phyloP scores from a whole-genome alignment of 768 basidiomycete genomes.

The Auricularia auricula-judae region DNA sequence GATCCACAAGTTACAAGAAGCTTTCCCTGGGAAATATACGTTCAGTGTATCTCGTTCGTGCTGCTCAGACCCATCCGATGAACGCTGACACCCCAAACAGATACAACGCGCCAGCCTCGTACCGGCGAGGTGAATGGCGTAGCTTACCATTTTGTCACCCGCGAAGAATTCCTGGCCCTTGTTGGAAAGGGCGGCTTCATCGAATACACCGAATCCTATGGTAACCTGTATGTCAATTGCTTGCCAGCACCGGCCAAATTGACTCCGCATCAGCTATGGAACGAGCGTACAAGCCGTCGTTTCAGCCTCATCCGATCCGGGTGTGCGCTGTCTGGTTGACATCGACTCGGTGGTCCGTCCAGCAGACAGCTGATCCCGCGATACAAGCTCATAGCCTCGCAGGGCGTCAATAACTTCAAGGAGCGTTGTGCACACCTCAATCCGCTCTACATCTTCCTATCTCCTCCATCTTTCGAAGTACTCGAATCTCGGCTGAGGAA shows the following conservation, averaged over 20 bases:
- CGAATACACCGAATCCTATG: conserved; percentile 35
- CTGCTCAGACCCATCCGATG: too few species aligned
- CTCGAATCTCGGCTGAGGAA: conserved; percentile 26
- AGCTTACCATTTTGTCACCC: conserved; percentile 33
- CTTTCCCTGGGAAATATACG: conserved; percentile 29
- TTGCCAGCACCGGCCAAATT: neutral
- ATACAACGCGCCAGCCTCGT: conserved; percentile 34
- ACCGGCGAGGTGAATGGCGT: conserved; percentile 29
- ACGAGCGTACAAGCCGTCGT: neutral
- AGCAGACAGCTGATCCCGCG: neutral
- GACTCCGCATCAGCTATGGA: neutral
- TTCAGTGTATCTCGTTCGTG: conserved; percentile 32
- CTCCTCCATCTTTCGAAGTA: conserved; percentile 26
- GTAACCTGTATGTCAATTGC: conserved; percentile 19
- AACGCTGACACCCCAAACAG: conserved; percentile 8
- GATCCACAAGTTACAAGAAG: conserved; percentile 28
- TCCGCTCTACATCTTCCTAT: conserved; percentile 34
- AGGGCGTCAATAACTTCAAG: conserved; percentile 34
- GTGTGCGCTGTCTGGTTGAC: conserved; percentile 32
- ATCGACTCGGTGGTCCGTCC: conserved; percentile 32
- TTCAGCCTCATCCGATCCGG: conserved; percentile 10
- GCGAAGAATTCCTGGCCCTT: conserved; percentile 26
- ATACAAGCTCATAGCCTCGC: neutral
- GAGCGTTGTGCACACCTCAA: conserved; percentile 26
- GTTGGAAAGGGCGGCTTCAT: conserved; percentile 31